These are phyloP conservation scores for Selaginella tamariscina DNA, from an alignment of 75 land plant genomes.

Conservation along the genomic window DNA sequence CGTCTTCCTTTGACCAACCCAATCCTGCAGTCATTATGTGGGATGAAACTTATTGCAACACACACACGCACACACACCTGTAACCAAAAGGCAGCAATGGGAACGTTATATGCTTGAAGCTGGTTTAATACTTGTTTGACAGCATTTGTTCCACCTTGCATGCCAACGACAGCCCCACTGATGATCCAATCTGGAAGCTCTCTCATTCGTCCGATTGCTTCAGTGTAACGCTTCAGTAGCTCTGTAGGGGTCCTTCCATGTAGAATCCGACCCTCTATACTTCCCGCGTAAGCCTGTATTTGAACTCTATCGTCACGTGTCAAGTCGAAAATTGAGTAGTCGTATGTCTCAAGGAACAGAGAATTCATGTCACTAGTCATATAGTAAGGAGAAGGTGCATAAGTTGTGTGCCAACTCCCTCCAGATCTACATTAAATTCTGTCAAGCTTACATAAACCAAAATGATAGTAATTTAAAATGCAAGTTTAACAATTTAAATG, in stretches of 20 bases:
- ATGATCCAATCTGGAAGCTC: slow-evolving; percentile 79
- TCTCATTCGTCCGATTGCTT: slow-evolving; percentile 62
- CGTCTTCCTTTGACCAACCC: slow-evolving; percentile 86
- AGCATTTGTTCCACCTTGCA: slow-evolving; percentile 84
- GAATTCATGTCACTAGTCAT: slow-evolving; percentile 76
- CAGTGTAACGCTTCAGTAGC: slow-evolving; percentile 58
- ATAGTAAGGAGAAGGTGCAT: slow-evolving; percentile 81
- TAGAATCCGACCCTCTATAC: slow-evolving; percentile 52
- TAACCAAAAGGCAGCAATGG: slow-evolving; percentile 87
- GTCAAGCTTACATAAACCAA: no score
- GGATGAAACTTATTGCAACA: neutral
- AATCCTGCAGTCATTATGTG: slow-evolving; percentile 39
- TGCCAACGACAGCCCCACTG: slow-evolving; percentile 78
- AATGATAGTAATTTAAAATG: neutral
- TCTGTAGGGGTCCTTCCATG: slow-evolving; percentile 60
- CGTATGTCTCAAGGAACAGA: slow-evolving; percentile 70
- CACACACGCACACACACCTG: slow-evolving; percentile 36
- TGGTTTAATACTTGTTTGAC: slow-evolving; percentile 49
- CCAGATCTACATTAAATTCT: slow-evolving; percentile 78
- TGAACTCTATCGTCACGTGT: slow-evolving; percentile 51
- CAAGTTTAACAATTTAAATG: neutral
- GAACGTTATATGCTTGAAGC: slow-evolving; percentile 40
- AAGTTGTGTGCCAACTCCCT: slow-evolving; percentile 80
- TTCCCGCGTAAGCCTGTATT: slow-evolving; percentile 53
- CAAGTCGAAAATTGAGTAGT: slow-evolving; percentile 68